phyloP scores from a whole-genome alignment of 306 rosid species.

The Hippophae tibetana region DNA sequence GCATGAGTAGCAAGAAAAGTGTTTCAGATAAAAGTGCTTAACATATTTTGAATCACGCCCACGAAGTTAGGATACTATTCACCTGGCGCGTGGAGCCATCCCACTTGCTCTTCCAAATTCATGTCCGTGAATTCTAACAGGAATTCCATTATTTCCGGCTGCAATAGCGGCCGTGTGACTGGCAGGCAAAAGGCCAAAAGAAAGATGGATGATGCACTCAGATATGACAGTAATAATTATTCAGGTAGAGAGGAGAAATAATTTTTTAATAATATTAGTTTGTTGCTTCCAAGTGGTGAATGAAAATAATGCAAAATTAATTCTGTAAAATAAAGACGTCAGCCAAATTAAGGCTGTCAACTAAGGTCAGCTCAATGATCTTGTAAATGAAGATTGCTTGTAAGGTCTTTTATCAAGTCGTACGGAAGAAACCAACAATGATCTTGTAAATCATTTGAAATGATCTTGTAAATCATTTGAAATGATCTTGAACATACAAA shows the following conservation, averaged over 20 bases:
- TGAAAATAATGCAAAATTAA: too few relatives aligned
- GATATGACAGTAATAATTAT: conserved; percentile 1
- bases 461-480: background rate
- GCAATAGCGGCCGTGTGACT: conserved; percentile 99
- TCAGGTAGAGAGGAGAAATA: background rate
- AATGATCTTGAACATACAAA: background rate
- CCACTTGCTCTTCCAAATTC: conserved; percentile 99
- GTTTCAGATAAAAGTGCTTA: conserved; percentile 19
- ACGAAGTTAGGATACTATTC: conserved; percentile 16
- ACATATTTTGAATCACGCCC: conserved; percentile 16
- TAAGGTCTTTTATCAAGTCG: background rate
- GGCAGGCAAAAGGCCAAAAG: conserved; percentile 21
- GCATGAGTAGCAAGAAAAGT: conserved; percentile 24
- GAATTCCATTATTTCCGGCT: conserved; percentile 97
- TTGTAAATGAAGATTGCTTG: too few relatives aligned
- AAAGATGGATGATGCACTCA: conserved; percentile 11
- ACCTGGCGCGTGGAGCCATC: conserved; percentile 99
- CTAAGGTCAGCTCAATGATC: too few relatives aligned
- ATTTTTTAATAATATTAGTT: too few relatives aligned
- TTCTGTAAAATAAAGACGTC: too few relatives aligned
- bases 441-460: background rate
- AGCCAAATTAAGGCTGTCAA: too few relatives aligned
- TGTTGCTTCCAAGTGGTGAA: too few relatives aligned
- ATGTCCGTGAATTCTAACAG: conserved; percentile 89
- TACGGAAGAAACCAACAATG: background rate